Evolutionary conservation across 2,329 filamentous ascomycete genomes (phyloP).

Genomic region (Trichoderma harzianum): DNA sequence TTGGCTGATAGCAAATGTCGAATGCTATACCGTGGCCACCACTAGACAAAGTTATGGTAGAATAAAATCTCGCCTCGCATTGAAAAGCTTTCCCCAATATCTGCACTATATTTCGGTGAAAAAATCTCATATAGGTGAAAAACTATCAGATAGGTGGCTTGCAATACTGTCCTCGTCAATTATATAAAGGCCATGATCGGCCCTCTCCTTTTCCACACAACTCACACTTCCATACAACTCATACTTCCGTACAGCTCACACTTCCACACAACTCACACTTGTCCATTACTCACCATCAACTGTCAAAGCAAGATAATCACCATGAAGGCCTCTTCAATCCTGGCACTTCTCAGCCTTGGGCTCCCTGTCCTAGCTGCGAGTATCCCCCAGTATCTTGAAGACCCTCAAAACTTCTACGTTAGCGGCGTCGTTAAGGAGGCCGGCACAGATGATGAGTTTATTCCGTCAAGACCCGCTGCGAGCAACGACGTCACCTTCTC

Average conservation of each 20-base stretch:
- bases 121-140: background rate
- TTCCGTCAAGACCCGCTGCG: background rate
- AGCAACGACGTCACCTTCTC: background rate
- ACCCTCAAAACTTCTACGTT: background rate
- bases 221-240: background rate
- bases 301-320: background rate
- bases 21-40: background rate
- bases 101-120: background rate
- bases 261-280: background rate
- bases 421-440: background rate
- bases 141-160: background rate
- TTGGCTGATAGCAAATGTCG: background rate
- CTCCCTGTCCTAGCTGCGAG: background rate
- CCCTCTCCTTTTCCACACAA: background rate
- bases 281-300: background rate
- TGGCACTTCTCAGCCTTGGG: background rate
- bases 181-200: background rate
- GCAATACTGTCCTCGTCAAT: background rate
- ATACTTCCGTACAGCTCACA: background rate
- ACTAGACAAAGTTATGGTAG: background rate
- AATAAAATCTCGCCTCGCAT: background rate
- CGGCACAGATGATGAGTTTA: background rate
- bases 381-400: fast-evolving
- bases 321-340: background rate
- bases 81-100: background rate